These are phyloP conservation scores for Sinapis alba DNA, from an alignment of 441 rosid species.

Conservation along the genomic window DNA sequence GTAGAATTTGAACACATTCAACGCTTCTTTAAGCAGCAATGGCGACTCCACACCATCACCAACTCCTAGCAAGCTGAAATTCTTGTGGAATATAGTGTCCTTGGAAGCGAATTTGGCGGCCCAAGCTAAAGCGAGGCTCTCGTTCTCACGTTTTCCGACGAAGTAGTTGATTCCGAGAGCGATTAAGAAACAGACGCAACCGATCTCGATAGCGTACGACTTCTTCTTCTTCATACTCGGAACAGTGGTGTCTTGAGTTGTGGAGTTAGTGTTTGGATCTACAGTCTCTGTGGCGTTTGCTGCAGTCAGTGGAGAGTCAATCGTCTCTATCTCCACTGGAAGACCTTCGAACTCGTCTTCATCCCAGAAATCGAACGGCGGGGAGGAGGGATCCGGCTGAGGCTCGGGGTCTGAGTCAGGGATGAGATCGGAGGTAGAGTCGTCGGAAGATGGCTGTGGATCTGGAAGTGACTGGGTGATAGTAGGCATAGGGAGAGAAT, in stretches of 20 bases:
- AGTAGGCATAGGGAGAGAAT: conserved; percentile 36
- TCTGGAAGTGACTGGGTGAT: conserved; percentile 53
- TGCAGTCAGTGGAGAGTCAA: conserved; percentile 32
- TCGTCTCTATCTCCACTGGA: conserved; percentile 44
- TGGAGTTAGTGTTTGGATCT: conserved; percentile 35
- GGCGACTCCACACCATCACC: conserved; percentile 78
- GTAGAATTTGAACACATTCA: conserved; percentile 80
- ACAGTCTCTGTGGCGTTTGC: conserved; percentile 39
- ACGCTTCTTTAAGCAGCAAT: conserved; percentile 81
- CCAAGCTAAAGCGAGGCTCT: conserved; percentile 88
- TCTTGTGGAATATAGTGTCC: conserved; percentile 79
- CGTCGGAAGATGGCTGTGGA: conserved; percentile 21
- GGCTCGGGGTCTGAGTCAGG: conserved; percentile 23
- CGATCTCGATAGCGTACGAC: conserved; percentile 63
- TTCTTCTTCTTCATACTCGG: conserved; percentile 25
- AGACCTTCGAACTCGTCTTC: conserved; percentile 94
- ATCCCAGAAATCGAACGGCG: conserved; percentile 79
- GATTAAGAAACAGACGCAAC: conserved; percentile 63
- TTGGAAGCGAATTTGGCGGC: conserved; percentile 81
- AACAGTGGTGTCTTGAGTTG: conserved; percentile 10
- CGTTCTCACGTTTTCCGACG: conserved; percentile 83
- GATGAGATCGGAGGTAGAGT: conserved; percentile 12
- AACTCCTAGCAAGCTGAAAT: conserved; percentile 80
- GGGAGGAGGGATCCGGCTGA: conserved; percentile 28
- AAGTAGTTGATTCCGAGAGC: conserved; percentile 65